phyloP scores from a whole-genome alignment of 768 basidiomycete species.

The Tylopilus subfusipes region DNA sequence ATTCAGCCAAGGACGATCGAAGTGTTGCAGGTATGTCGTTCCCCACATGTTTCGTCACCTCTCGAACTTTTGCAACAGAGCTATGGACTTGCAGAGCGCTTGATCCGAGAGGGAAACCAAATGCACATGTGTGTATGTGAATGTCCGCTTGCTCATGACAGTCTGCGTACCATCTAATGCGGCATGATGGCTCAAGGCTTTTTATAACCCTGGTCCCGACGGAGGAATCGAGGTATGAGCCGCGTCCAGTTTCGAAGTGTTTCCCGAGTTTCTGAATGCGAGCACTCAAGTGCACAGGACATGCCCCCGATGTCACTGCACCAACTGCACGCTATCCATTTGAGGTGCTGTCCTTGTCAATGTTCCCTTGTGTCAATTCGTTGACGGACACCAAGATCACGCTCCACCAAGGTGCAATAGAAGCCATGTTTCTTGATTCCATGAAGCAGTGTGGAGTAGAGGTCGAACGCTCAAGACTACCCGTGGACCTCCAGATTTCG shows the following conservation, averaged over 20 bases:
- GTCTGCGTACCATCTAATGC: background rate
- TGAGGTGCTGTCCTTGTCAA: conserved; percentile 41
- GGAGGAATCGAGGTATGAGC: conserved; percentile 59
- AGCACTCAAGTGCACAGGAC: conserved; percentile 52
- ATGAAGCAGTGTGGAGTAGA: conserved; percentile 29
- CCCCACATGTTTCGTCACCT: background rate
- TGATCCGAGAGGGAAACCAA: conserved; percentile 43
- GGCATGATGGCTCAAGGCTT: conserved; percentile 44
- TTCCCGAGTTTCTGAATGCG: background rate
- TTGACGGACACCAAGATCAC: conserved; percentile 23
- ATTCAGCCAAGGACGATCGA: conserved; percentile 56
- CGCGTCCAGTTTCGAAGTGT: background rate
- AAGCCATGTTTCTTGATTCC: conserved; percentile 41
- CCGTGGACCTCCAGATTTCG: conserved; percentile 30
- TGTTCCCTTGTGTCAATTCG: background rate
- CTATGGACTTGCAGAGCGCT: conserved; percentile 66
- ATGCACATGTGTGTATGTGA: conserved; percentile 53
- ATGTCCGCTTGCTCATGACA: background rate
- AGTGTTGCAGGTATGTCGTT: conserved; percentile 42
- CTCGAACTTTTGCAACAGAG: conserved; percentile 43
- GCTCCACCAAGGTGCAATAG: conserved; percentile 42
- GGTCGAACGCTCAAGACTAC: conserved; percentile 37
- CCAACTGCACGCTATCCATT: conserved; percentile 68
- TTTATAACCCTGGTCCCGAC: conserved; percentile 62
- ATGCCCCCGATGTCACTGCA: conserved; percentile 59